Base-by-base conservation (phyloP, 768 basidiomycete genomes). In the Mycena venus region DNA sequence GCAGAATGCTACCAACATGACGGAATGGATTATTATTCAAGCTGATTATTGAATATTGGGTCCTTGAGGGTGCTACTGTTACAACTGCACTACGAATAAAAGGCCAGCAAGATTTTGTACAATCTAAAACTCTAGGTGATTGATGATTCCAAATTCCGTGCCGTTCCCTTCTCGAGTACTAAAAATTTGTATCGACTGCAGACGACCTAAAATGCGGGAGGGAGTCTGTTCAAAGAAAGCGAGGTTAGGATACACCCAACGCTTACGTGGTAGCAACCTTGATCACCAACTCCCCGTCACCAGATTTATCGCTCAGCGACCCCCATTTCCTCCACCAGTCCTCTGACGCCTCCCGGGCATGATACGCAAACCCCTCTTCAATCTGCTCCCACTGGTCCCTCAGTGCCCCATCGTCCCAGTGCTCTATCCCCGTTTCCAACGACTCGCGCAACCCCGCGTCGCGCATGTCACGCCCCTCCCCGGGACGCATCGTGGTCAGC, bases 241-340 rank as follows among this genome's bases (percentile, higher is more conserved):
- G n/a, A 49, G 7, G 12, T 7, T 49, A 1, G 47, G n/a, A 49
- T 49, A 49, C 47, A n/a, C n/a, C 17, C n/a, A 15, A 49, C 8
- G 47, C 47, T 49, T 29, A 31, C 29, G 55, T 32, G 15, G 55
- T 31, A 19, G 55, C 55, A 32, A 56, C 21, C 17, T 56, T 19
- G 19, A 56, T 31, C 19, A 23, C 19, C 9, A 56, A 32, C 47
- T 8, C n/a, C 47, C n/a, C n/a, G n/a, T 17, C 47, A 15, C 29
- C 29, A 32, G 29, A 29, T 19, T 56, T 56, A n/a, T 64, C 63
- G 11, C 63, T 32, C 31, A 90, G 82, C 21, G 84, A 70, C 10
- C 90, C 90, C 90, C 89, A 91, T 42, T 88, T 85, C n/a, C 86
- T 76, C 90, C 90, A 91, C 90, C 90, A 91, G 70, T 89, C 89